A percentile compares a stretch with the other conserved stretches of the same genome.
These are phyloP conservation scores for Penicillium subrubescens DNA, from an alignment of 495 filamentous ascomycete species.

Conservation along the genomic window DNA sequence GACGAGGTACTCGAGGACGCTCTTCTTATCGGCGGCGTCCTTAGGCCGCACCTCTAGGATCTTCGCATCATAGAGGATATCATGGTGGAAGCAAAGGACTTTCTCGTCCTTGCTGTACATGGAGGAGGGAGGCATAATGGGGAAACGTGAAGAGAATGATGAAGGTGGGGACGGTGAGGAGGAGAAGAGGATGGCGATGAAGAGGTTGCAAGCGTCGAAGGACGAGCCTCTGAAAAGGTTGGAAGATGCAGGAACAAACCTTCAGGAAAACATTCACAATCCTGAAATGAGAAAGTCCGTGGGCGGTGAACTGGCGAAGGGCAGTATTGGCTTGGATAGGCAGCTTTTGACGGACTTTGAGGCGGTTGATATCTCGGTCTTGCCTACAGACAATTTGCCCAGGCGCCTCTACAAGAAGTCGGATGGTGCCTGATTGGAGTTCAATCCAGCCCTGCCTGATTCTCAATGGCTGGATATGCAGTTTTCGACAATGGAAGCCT, in stretches of 20 bases:
- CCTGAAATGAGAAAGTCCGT: not conserved
- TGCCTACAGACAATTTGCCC: not conserved
- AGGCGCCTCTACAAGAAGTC: not conserved
- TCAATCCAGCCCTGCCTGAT: not conserved
- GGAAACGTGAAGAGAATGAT: slow-evolving; percentile 9
- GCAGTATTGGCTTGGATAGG: not conserved
- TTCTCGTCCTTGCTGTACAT: slow-evolving; percentile 86
- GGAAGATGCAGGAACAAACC: not conserved
- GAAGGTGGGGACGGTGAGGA: not conserved
- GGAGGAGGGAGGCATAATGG: slow-evolving; percentile 60
- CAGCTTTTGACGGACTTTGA: not conserved
- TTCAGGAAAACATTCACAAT: not conserved
- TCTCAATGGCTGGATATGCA: not conserved
- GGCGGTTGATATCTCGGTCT: not conserved
- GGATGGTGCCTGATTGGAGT: not conserved
- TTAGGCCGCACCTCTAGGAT: slow-evolving; percentile 73
- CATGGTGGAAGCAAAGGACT: slow-evolving; percentile 95
- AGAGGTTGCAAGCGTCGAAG: not conserved
- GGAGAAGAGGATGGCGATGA: not conserved
- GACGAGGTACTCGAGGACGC: slow-evolving; percentile 80
- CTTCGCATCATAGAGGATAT: slow-evolving; percentile 96
- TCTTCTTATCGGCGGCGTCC: slow-evolving; percentile 69
- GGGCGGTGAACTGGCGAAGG: not conserved
- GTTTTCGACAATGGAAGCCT: not conserved
- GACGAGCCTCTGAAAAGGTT: not conserved